Conservation (phyloP, 768 basidiomycete genomes). For the Tephrocybe rancida region DNA sequence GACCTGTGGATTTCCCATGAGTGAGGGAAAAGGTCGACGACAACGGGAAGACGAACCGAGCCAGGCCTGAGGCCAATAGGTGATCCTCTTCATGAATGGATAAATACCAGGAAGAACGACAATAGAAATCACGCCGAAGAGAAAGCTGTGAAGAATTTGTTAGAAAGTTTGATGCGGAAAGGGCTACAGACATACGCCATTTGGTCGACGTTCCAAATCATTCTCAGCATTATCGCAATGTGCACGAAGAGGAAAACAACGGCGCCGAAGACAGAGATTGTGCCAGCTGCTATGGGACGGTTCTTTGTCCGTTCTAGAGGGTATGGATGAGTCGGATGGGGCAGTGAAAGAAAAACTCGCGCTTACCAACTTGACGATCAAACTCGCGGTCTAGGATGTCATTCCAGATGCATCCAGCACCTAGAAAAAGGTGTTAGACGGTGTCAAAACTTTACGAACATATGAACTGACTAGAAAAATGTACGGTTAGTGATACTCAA, state of each 20-base stretch:
- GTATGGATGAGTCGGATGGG: neutral
- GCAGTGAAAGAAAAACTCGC: neutral
- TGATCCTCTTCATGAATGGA: slow-evolving; percentile 42
- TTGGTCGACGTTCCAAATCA: slow-evolving; percentile 19
- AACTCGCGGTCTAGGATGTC: slow-evolving; percentile 30
- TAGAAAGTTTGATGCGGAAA: neutral
- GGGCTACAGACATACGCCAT: slow-evolving; percentile 10
- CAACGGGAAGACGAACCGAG: slow-evolving; percentile 26
- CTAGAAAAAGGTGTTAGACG: neutral
- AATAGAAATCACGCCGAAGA: slow-evolving; percentile 19
- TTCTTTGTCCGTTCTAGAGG: slow-evolving; percentile 32
- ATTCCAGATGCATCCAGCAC: slow-evolving; percentile 26
- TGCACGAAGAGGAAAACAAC: slow-evolving; percentile 25
- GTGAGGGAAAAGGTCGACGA: neutral
- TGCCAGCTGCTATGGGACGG: slow-evolving; percentile 32
- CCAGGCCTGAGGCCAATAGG: slow-evolving; percentile 46
- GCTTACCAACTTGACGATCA: slow-evolving; percentile 37
- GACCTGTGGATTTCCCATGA: slow-evolving; percentile 9
- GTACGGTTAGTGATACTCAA: neutral
- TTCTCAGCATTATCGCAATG: slow-evolving; percentile 14
- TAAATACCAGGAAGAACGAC: slow-evolving; percentile 28
- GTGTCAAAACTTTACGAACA: neutral
- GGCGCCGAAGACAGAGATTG: slow-evolving; percentile 31
- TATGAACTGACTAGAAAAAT: slow-evolving; percentile 12
- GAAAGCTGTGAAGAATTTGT: slow-evolving; percentile 1